Base-by-base conservation (phyloP, 805 yeast genomes). In the Cyberlindnera amylophila region DNA sequence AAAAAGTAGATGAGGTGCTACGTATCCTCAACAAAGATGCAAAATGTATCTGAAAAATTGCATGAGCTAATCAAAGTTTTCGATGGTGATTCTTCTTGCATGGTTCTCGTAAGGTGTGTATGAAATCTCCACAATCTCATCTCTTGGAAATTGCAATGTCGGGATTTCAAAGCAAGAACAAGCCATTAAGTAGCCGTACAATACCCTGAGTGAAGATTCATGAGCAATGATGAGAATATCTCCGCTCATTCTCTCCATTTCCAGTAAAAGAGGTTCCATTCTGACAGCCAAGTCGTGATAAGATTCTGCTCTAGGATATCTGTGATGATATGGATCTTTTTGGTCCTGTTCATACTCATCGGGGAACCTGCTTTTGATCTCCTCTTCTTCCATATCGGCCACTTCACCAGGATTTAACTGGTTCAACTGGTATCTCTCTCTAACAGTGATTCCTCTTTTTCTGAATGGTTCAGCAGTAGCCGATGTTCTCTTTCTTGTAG, bases 271-370 rank as follows among this genome's bases (percentile, higher is more conserved):
- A 0, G 98, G 96, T 64, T 93, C 99, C 66, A 93, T 76, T 54
- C 96, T 80, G 29, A 93, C 83, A 0, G 99, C 98, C 44, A 93
- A 72, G 63, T 93, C 99, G 64, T 93, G 99, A 59, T 89, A 93
- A 38, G 95, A 86, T 66, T 93, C 99, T 0, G 95, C 88, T 38
- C 98, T 73, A 3, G 96, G 86, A 59, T 77, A 93, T 46, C 99
- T 72, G 59, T 84, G 91, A 64, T 93, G 97, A 59, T 93, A 93
- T 2, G 96, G 96, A 61, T 91, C 97, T 46, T 70, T 64, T 44
- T 65, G 42, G 58, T 79, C 85, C 53, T 75, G 80, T 47, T 69
- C 73, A 58, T 74, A 85, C 51, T 90, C 96, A 2, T 70, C 72
- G 0, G 95, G 93, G 58, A 69, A 87, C 48, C 69, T 68, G 30